A percentile compares a stretch with the other conserved stretches of the same genome.
phyloP scores from a whole-genome alignment of 1,139 yeast genomes.

The Hyphopichia khmerensis region DNA sequence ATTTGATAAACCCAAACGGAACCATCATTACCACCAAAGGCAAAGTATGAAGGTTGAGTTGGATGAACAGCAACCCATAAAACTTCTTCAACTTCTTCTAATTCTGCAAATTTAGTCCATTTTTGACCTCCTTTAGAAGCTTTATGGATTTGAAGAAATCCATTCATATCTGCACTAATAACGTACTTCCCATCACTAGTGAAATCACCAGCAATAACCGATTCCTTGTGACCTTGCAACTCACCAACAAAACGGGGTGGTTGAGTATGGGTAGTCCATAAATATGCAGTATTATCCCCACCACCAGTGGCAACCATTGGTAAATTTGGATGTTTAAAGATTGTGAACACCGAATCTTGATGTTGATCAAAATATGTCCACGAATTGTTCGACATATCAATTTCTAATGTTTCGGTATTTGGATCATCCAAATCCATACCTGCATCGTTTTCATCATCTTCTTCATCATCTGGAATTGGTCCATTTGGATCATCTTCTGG shows the following conservation, averaged over 20 bases:
- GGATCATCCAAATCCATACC: slow-evolving; percentile 29
- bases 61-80: slow-evolving; percentile 83
- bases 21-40: slow-evolving; percentile 93
- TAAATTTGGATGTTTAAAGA: slow-evolving; percentile 75
- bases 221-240: slow-evolving; percentile 78
- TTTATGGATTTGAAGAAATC: slow-evolving; percentile 73
- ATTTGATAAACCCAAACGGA: slow-evolving; percentile 92
- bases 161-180: slow-evolving; percentile 93
- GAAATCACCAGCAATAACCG: slow-evolving; percentile 82
- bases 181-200: slow-evolving; percentile 77
- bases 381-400: slow-evolving; percentile 85
- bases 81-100: slow-evolving; percentile 82
- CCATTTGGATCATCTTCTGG: slow-evolving; percentile 35
- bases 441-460: slow-evolving; percentile 27
- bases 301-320: slow-evolving; percentile 83
- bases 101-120: slow-evolving; percentile 70
- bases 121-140: slow-evolving; percentile 73
- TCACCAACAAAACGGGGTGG: slow-evolving; percentile 80
- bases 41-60: slow-evolving; percentile 64
- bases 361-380: slow-evolving; percentile 87
- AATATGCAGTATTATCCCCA: slow-evolving; percentile 84
- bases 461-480: slow-evolving; percentile 41
- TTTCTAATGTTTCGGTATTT: slow-evolving; percentile 35
- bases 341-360: slow-evolving; percentile 75
- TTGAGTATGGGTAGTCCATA: slow-evolving; percentile 88